Evolutionary conservation across 306 rosid genomes (phyloP).

Genomic region (Myrica gale): DNA sequence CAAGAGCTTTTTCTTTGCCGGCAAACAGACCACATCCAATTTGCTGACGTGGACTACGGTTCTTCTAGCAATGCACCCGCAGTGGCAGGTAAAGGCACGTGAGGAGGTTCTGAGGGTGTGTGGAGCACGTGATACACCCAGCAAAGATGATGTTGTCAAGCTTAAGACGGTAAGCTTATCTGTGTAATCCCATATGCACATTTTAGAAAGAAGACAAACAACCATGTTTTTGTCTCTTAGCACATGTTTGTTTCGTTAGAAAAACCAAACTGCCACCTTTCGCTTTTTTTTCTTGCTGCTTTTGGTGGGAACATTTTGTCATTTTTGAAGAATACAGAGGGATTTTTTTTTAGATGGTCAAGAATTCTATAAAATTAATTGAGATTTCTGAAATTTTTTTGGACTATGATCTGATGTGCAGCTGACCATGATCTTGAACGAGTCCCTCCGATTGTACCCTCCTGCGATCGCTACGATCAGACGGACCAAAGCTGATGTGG

Average conservation of each 20-base stretch:
- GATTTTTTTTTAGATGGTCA: background rate
- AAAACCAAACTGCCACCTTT: constrained; percentile 36
- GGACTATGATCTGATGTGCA: constrained; percentile 39
- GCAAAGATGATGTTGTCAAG: constrained; percentile 68
- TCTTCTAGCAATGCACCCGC: constrained; percentile 95
- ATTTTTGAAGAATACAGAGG: background rate
- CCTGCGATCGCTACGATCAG: constrained; percentile 81
- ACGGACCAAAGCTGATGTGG: constrained; percentile 65
- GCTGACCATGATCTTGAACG: constrained; percentile 88
- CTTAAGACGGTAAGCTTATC: constrained; percentile 71
- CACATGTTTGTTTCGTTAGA: constrained; percentile 30
- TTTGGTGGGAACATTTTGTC: constrained; percentile 16
- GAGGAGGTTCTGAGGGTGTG: constrained; percentile 75
- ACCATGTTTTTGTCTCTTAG: constrained; percentile 46
- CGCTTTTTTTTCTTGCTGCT: constrained; percentile 15
- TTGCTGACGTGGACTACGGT: constrained; percentile 97
- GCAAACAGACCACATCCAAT: constrained; percentile 97
- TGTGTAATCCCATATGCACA: too few relatives aligned
- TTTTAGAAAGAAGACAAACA: constrained; percentile 16
- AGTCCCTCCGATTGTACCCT: constrained; percentile 76
- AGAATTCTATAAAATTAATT: background rate
- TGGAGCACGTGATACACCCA: constrained; percentile 83
- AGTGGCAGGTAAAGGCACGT: constrained; percentile 94
- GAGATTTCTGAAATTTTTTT: background rate
- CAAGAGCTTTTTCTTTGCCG: constrained; percentile 98